Base-by-base conservation (phyloP, 495 filamentous ascomycete species). In the Hypoxylon fragiforme region DNA sequence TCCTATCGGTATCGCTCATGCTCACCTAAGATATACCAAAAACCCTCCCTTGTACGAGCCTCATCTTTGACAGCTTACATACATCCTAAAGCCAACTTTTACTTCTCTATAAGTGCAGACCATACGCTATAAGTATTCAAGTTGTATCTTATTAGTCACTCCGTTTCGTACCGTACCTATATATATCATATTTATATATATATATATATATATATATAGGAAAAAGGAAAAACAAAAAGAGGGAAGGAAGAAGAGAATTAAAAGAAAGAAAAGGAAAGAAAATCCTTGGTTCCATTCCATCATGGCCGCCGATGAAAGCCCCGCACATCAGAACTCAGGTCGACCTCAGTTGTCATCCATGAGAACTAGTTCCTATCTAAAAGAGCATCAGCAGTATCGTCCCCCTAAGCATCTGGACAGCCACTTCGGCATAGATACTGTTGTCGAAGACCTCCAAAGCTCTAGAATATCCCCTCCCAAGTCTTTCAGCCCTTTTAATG, bases 321-420 rank as follows among this genome's bases (percentile, higher is more conserved):
- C 71, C 44, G 14, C 64, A 9, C 67, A 58, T 39, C 67, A 63
- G 32, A 35, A 3, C 35, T 61, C 59, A 13, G 48, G 52, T 20
- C 71, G 79, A 18, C 79, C 79, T 7, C 73, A 72, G 40, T 62
- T 82, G 55, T 70, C 69, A 20, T 57, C 67, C 15, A 77, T 88
- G 76, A 80, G 84, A 48, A 85, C 83, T 70, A 79, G 78, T 60
- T 88, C 85, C 26, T 88, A 86, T 68, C 77, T 90, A 28, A 76
- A 82, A 40, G 86, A 88, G 48, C 85, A 88, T 54, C 85, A 88
- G 62, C 86, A 90, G 54, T 90, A 90, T 60, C 87, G 85, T 44
- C 80, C 85, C 8, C 81, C 82, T 9, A 73, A 73, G 51, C 71
- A 72, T 56, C 69, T 64, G 16, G 79, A 81, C 39, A 73, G 65